phyloP scores from a whole-genome alignment of 805 yeast species.

The Ogataea polymorpha region DNA sequence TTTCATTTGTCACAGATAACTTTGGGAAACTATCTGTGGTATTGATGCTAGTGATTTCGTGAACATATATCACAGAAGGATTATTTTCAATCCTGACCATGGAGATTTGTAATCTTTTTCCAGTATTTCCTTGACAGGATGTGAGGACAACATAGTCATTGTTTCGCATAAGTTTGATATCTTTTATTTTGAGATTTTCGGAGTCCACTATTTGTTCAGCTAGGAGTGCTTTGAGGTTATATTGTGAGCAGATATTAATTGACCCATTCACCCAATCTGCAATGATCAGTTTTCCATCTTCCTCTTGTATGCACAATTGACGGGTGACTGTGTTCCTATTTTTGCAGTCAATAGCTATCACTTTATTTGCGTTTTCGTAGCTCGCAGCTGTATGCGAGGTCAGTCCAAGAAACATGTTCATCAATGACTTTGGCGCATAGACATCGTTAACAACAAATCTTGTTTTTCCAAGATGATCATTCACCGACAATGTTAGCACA shows the following conservation, averaged over 20 bases:
- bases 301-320: constrained; percentile 43
- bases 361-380: constrained; percentile 37
- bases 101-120: constrained; percentile 42
- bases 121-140: constrained; percentile 35
- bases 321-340: constrained; percentile 46
- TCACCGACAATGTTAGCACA: constrained; percentile 56
- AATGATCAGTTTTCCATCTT: constrained; percentile 40
- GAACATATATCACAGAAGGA: background rate
- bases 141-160: constrained; percentile 48
- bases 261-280: constrained; percentile 34
- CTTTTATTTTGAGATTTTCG: constrained; percentile 51
- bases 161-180: constrained; percentile 50
- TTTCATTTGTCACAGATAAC: constrained; percentile 25
- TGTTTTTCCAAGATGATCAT: constrained; percentile 69
- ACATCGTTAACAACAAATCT: constrained; percentile 25
- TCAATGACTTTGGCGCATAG: constrained; percentile 19
- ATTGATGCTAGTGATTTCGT: constrained; percentile 4
- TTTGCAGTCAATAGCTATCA: constrained; percentile 50
- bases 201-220: constrained; percentile 36
- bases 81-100: constrained; percentile 1
- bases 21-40: constrained; percentile 8
- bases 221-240: constrained; percentile 20
- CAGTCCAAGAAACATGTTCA: constrained; percentile 18
- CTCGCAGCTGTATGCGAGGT: constrained; percentile 19
- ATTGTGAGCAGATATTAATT: constrained; percentile 28